Evolutionary conservation across 1,284 basidiomycete genomes (phyloP).

Genomic region (Ceratobasidium sp.): DNA sequence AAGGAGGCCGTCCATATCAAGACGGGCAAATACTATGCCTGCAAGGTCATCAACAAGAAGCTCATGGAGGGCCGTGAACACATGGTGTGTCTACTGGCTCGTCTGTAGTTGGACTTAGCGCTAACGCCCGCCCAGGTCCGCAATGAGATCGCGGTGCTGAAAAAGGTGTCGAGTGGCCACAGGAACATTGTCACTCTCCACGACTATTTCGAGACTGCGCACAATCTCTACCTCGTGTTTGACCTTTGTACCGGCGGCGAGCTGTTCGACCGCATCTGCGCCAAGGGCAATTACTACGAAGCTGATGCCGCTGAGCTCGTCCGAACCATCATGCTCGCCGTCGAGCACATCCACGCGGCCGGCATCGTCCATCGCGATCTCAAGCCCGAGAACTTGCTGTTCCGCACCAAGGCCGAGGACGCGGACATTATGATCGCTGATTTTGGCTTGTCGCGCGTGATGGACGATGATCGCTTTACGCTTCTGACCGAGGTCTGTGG

Average conservation of each 20-base stretch:
- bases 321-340: constrained; percentile 86
- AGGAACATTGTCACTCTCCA: constrained; percentile 90
- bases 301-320: constrained; percentile 92
- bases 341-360: constrained; percentile 91
- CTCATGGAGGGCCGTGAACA: constrained; percentile 95
- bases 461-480: constrained; percentile 91
- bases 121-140: constrained; percentile 73
- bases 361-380: constrained; percentile 98
- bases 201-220: constrained; percentile 98
- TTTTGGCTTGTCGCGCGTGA: constrained; percentile 90
- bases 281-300: constrained; percentile 97
- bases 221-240: constrained; percentile 95
- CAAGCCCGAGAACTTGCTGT: constrained; percentile 97
- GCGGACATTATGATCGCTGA: constrained; percentile 98
- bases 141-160: constrained; percentile 97
- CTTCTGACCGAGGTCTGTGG: constrained; percentile 96
- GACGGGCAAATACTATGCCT: constrained; percentile 87
- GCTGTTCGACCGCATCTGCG: constrained; percentile 98
- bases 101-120: background rate
- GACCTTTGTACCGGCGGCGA: constrained; percentile 98
- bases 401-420: constrained; percentile 89
- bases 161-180: constrained; percentile 93
- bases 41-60: constrained; percentile 97
- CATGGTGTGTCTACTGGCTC: constrained; percentile 69
- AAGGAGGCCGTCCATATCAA: constrained; percentile 95